phyloP scores from a whole-genome alignment of 2,329 filamentous ascomycete species.

The Sporothrix pseudoabietina region DNA sequence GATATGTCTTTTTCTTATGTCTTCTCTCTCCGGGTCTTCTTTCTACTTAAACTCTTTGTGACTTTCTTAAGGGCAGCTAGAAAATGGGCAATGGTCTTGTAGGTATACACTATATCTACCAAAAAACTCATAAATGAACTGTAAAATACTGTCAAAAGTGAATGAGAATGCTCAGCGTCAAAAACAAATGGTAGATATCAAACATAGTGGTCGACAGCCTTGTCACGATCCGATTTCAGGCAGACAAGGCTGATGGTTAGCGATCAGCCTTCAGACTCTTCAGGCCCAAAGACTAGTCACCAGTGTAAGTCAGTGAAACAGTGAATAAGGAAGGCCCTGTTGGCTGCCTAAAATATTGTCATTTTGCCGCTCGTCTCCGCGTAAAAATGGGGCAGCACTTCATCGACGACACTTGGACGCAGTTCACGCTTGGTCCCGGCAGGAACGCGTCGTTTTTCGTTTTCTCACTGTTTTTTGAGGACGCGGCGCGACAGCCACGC shows the following conservation, averaged over 20 bases:
- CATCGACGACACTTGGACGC: neutral
- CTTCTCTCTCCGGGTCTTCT: neutral
- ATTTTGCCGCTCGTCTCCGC: neutral
- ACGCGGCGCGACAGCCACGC: conserved; percentile 13
- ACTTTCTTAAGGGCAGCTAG: neutral
- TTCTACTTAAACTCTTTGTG: conserved; percentile 14
- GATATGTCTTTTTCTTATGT: conserved; percentile 18
- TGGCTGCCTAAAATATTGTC: neutral
- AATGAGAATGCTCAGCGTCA: neutral
- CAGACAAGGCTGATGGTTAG: neutral
- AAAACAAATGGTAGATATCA: neutral
- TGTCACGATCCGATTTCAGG: neutral
- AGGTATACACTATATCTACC: conserved; percentile 11
- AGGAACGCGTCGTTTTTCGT: conserved; percentile 8
- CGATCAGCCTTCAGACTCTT: neutral
- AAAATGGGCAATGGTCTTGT: neutral
- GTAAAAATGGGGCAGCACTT: neutral
- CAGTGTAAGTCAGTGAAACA: neutral
- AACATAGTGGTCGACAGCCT: neutral
- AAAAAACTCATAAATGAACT: neutral
- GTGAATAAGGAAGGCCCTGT: neutral
- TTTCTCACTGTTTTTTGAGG: neutral
- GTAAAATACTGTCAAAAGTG: neutral
- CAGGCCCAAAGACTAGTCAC: neutral
- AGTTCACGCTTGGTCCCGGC: neutral